Conservation (phyloP, 495 filamentous ascomycete genomes). For the Aspergillus saccharolyticus region DNA sequence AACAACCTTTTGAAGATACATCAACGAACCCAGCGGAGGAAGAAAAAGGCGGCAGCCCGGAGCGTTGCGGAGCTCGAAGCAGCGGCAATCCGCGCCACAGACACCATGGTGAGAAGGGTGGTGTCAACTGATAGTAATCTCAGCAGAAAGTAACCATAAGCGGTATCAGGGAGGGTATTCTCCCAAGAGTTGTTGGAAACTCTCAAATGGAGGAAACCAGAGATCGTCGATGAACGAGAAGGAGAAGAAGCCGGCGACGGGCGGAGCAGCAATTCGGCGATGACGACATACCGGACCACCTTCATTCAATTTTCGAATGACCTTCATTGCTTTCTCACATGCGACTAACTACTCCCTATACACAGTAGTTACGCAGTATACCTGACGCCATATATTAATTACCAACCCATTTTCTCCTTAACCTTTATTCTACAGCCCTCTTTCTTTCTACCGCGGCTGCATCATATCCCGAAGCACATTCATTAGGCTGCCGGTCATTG, state of each 20-base stretch:
- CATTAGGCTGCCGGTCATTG: slow-evolving; percentile 28
- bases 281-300: slow-evolving; percentile 5
- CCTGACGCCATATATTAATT: no score
- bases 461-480: slow-evolving; percentile 31
- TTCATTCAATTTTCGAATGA: no score
- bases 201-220: no score
- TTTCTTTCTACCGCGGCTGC: slow-evolving; percentile 8
- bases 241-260: not conserved
- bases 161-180: no score
- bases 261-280: not conserved
- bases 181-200: no score
- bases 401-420: no score
- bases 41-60: slow-evolving; percentile 61
- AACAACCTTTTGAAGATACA: no score
- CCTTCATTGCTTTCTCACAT: no score
- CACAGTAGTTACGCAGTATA: no score
- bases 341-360: no score
- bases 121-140: not conserved
- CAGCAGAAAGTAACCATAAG: not conserved
- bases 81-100: slow-evolving; percentile 21
- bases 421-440: not conserved
- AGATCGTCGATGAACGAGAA: not conserved
- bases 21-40: slow-evolving; percentile 76
- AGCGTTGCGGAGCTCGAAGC: slow-evolving; percentile 57
- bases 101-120: slow-evolving; percentile 21